A percentile compares a stretch with the other conserved stretches of the same genome.
Evolutionary conservation across 2,329 filamentous ascomycete genomes (phyloP).

Genomic region (Trichoderma hamatum): DNA sequence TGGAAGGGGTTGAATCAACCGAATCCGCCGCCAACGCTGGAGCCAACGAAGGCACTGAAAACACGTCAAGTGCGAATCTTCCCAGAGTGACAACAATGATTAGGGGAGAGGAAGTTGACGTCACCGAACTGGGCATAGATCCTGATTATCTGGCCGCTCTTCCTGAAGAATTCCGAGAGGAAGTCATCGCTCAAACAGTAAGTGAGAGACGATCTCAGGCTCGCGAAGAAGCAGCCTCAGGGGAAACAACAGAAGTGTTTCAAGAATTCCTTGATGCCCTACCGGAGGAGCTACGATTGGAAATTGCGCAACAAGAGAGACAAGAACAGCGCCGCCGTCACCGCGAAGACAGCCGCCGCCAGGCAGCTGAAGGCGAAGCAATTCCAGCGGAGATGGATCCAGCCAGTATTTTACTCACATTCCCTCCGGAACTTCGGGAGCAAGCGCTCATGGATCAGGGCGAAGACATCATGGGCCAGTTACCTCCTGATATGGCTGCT

Average conservation of each 20-base stretch:
- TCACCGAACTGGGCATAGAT: constrained; percentile 93
- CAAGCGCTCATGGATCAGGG: constrained; percentile 91
- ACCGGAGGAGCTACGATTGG: constrained; percentile 84
- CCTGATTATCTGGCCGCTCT: constrained; percentile 92
- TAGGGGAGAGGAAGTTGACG: constrained; percentile 84
- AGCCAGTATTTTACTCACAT: constrained; percentile 87
- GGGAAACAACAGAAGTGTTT: constrained; percentile 82
- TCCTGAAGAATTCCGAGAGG: constrained; percentile 94
- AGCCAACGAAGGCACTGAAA: constrained; percentile 38
- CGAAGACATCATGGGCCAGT: constrained; percentile 78
- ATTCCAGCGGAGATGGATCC: constrained; percentile 79
- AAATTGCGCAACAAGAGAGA: constrained; percentile 88
- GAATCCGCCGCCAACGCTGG: constrained; percentile 39
- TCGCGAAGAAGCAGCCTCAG: constrained; percentile 65
- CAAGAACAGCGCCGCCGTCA: constrained; percentile 86
- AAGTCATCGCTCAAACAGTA: constrained; percentile 90
- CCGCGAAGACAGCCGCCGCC: constrained; percentile 76
- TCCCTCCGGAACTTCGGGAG: constrained; percentile 81
- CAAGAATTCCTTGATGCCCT: constrained; percentile 93
- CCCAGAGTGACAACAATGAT: constrained; percentile 78
- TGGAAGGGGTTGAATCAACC: constrained; percentile 76
- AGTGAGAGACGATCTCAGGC: constrained; percentile 81
- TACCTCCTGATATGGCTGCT: constrained; percentile 83
- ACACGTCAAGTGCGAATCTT: constrained; percentile 32
- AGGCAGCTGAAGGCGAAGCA: constrained; percentile 57